Percentiles rank a stretch among this genome's conserved stretches.
Conservation (phyloP, 495 filamentous ascomycete species). For the Usnea hakonensis region DNA sequence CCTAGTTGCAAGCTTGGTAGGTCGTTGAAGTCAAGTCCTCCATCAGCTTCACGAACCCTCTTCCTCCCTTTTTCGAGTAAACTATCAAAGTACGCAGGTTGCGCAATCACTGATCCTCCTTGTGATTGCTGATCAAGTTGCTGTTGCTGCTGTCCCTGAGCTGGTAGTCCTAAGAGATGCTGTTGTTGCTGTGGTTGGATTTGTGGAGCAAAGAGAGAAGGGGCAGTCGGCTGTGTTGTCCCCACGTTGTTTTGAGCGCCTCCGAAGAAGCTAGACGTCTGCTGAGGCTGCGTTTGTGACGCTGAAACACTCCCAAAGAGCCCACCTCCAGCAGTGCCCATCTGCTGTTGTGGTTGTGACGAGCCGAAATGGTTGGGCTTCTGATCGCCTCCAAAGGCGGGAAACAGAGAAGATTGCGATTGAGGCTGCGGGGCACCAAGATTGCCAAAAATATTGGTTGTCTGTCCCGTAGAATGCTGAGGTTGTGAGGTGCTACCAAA, state of each 20-base stretch:
- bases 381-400: background rate
- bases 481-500: slow-evolving; percentile 20
- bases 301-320: slow-evolving; percentile 14
- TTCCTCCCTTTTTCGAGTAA: slow-evolving; percentile 67
- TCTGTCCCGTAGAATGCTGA: slow-evolving; percentile 14
- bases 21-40: slow-evolving; percentile 39
- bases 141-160: slow-evolving; percentile 33
- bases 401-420: slow-evolving; percentile 6
- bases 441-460: slow-evolving; percentile 18
- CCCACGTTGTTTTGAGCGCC: slow-evolving; percentile 29
- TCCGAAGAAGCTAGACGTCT: slow-evolving; percentile 29
- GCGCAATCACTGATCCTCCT: slow-evolving; percentile 21
- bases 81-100: slow-evolving; percentile 78
- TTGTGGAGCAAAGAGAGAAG: slow-evolving; percentile 21
- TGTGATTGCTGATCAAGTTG: slow-evolving; percentile 26
- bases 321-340: slow-evolving; percentile 4
- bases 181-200: slow-evolving; percentile 5
- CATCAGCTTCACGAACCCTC: slow-evolving; percentile 35
- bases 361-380: slow-evolving; percentile 8
- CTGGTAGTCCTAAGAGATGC: slow-evolving; percentile 24
- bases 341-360: slow-evolving; percentile 8
- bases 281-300: background rate
- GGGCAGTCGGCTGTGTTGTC: slow-evolving; percentile 13
- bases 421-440: slow-evolving; percentile 15
- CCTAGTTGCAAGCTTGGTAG: slow-evolving; percentile 65